phyloP scores from a whole-genome alignment of 2,329 filamentous ascomycete species.

The Parafenestella ontariensis region DNA sequence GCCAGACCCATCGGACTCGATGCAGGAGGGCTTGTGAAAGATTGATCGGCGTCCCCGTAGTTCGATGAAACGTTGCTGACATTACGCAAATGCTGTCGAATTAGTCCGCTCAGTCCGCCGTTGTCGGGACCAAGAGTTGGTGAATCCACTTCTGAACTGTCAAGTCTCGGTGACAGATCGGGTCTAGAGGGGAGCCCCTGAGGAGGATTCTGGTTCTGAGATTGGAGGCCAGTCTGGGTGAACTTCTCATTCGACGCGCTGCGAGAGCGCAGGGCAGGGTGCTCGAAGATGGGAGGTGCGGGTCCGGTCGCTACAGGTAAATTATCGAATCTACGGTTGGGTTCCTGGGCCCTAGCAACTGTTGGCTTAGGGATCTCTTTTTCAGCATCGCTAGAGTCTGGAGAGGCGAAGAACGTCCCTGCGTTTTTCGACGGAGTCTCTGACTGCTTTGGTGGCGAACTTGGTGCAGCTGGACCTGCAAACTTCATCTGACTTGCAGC shows the following conservation, averaged over 20 bases:
- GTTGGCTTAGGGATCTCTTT: constrained; percentile 25
- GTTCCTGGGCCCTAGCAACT: constrained; percentile 24
- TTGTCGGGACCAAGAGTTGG: constrained; percentile 76
- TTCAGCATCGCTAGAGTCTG: constrained; percentile 43
- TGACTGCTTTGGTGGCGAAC: constrained; percentile 16
- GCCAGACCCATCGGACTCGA: constrained; percentile 39
- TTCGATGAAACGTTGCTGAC: constrained; percentile 84
- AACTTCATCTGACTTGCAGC: constrained; percentile 54
- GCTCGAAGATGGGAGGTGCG: constrained; percentile 45
- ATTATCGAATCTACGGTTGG: constrained; percentile 41
- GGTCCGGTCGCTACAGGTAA: constrained; percentile 42
- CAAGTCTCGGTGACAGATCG: constrained; percentile 16
- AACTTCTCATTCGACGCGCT: constrained; percentile 28
- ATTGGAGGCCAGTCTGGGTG: constrained; percentile 13
- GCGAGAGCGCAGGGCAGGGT: constrained; percentile 47
- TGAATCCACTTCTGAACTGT: constrained; percentile 65
- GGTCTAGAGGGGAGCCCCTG: constrained; percentile 11
- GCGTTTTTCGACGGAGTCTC: constrained; percentile 11
- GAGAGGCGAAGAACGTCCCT: constrained; percentile 41
- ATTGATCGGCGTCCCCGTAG: constrained; percentile 56
- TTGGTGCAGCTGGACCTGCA: constrained; percentile 25
- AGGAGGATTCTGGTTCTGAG: constrained; percentile 3
- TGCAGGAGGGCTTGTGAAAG: constrained; percentile 55
- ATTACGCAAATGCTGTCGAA: constrained; percentile 82
- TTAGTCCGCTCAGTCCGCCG: constrained; percentile 76